A percentile compares a stretch with the other conserved stretches of the same genome.
Evolutionary conservation across 345 rosid genomes (phyloP).

Genomic region (Noccaea caerulescens): DNA sequence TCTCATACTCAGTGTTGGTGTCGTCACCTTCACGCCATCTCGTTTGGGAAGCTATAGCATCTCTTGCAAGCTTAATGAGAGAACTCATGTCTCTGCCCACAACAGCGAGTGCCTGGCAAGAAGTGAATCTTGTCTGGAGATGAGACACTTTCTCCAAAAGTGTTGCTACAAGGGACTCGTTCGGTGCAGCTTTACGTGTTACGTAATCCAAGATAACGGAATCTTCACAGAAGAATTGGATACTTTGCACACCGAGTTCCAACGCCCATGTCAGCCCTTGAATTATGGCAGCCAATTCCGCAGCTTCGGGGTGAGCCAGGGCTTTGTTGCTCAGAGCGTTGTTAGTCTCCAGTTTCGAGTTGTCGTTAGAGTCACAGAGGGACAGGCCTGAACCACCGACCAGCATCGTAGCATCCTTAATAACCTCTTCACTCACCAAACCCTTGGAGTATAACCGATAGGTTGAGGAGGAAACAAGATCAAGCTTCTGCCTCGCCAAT

Average conservation of each 20-base stretch:
- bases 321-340: neutral
- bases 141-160: slow-evolving; percentile 8
- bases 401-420: neutral
- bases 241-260: slow-evolving; percentile 1
- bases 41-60: no score
- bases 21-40: no score
- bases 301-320: neutral
- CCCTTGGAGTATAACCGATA: slow-evolving; percentile 9
- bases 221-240: slow-evolving; percentile 10
- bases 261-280: slow-evolving; percentile 2
- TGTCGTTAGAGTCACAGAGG: slow-evolving; percentile 8
- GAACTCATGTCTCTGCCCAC: no score
- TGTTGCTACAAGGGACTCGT: slow-evolving; percentile 17
- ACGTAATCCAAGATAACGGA: slow-evolving; percentile 5
- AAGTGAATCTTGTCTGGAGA: neutral
- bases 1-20: no score
- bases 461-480: neutral
- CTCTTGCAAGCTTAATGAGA: no score
- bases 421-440: slow-evolving; percentile 4
- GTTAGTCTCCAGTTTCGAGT: neutral
- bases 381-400: neutral
- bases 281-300: slow-evolving; percentile 4
- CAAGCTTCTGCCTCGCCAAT: no score
- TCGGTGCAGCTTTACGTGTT: slow-evolving; percentile 1
- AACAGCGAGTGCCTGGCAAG: no score